These are phyloP conservation scores for Chytriomyces hyalinus DNA, from an alignment of 192 early-diverging fungal genomes.

Conservation along the genomic window DNA sequence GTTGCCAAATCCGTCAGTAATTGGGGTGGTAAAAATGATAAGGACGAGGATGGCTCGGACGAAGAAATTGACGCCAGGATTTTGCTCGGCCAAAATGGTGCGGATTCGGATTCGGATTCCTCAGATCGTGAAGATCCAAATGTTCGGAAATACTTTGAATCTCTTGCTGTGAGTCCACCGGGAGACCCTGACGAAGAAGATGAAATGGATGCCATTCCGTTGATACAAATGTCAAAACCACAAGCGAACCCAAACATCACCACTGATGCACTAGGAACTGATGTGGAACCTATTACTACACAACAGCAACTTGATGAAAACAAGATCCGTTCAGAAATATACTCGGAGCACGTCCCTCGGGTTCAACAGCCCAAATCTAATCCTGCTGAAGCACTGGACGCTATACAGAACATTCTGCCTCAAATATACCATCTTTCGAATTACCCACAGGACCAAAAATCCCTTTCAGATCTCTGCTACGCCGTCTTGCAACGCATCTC, in stretches of 20 bases:
- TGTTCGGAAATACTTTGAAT: slow-evolving; percentile 10
- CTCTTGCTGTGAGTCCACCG: slow-evolving; percentile 2
- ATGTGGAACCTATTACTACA: background rate
- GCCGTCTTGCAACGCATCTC: slow-evolving; percentile 9
- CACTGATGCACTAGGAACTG: background rate
- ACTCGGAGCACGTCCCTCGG: slow-evolving; percentile 13
- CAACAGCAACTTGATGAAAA: slow-evolving; percentile 4
- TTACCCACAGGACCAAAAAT: slow-evolving; percentile 23
- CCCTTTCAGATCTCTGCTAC: slow-evolving; percentile 8
- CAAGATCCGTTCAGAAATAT: slow-evolving; percentile 7
- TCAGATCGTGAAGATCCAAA: background rate
- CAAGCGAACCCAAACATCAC: background rate
- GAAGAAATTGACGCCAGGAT: background rate
- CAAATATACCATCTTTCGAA: slow-evolving; percentile 5
- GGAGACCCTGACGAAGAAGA: background rate
- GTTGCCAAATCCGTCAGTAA: background rate
- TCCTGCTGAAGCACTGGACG: slow-evolving; percentile 5
- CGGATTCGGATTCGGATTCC: background rate
- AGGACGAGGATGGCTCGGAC: background rate
- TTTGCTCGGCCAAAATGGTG: background rate
- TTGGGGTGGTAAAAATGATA: background rate
- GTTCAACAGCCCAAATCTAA: slow-evolving; percentile 24
- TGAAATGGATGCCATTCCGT: background rate
- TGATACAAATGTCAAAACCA: background rate
- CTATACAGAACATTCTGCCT: slow-evolving; percentile 15